Conservation (phyloP, 371 early-diverging fungal genomes). For the Circinella umbellata region DNA sequence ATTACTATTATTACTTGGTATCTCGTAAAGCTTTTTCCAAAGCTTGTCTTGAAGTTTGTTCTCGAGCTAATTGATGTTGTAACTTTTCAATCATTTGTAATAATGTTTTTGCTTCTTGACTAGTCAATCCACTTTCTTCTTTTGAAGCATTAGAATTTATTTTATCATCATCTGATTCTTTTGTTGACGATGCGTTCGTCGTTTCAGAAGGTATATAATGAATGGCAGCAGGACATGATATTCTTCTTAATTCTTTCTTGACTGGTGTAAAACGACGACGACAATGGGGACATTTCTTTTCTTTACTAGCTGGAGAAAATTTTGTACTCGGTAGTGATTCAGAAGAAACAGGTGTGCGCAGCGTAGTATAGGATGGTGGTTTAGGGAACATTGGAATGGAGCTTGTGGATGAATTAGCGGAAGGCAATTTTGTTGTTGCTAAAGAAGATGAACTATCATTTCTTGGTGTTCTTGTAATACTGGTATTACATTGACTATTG, state of each 20-base stretch:
- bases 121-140: neutral
- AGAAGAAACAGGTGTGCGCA: neutral
- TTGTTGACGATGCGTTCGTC: neutral
- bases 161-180: too few relatives aligned
- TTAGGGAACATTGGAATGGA: conserved; percentile 5
- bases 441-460: neutral
- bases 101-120: conserved; percentile 21
- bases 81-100: conserved; percentile 22
- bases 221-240: conserved; percentile 21
- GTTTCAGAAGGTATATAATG: conserved; percentile 2
- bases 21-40: conserved; percentile 11
- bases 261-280: neutral
- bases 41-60: conserved; percentile 17
- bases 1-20: neutral
- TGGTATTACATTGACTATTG: too few relatives aligned
- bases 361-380: neutral
- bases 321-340: neutral
- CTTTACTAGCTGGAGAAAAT: neutral
- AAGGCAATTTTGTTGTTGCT: neutral
- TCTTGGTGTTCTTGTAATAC: too few relatives aligned
- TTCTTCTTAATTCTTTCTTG: neutral
- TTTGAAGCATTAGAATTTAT: too few relatives aligned
- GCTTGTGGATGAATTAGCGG: neutral
- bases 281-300: conserved; percentile 10
- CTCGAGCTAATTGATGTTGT: conserved; percentile 14